phyloP scores from a whole-genome alignment of 140 eudicot species.

The Anethum foeniculum region DNA sequence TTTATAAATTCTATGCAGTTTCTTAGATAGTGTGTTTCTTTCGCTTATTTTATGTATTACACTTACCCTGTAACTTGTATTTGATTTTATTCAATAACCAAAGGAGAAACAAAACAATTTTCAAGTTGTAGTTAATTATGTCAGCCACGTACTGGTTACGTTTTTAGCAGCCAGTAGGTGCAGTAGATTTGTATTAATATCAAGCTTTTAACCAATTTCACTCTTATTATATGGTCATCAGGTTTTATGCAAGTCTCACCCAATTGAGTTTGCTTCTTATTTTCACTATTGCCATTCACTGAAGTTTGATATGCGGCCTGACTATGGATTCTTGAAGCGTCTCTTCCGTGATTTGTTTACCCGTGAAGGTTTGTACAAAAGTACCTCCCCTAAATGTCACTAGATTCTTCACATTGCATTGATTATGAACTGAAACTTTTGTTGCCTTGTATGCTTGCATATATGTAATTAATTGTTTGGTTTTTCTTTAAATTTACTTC shows the following conservation, averaged over 20 bases:
- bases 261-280: slow-evolving; percentile 73
- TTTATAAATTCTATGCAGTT: neutral
- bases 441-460: neutral
- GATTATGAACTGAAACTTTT: neutral
- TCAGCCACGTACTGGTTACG: neutral
- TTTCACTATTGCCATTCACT: slow-evolving; percentile 79
- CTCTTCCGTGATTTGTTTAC: slow-evolving; percentile 79
- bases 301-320: slow-evolving; percentile 79
- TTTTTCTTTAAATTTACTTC: neutral
- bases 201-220: neutral
- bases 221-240: slow-evolving; percentile 7
- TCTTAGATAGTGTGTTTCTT: neutral
- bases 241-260: slow-evolving; percentile 80
- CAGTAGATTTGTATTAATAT: neutral
- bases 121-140: neutral
- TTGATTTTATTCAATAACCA: neutral
- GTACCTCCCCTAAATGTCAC: neutral
- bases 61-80: neutral
- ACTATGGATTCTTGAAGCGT: slow-evolving; percentile 78
- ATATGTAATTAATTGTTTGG: neutral
- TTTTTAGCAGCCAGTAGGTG: neutral
- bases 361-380: slow-evolving; percentile 57
- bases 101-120: neutral
- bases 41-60: neutral
- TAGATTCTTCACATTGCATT: neutral